Evolutionary conservation across 352 stramenopile genomes (phyloP).

Genomic region (Globisporangium middletonii): DNA sequence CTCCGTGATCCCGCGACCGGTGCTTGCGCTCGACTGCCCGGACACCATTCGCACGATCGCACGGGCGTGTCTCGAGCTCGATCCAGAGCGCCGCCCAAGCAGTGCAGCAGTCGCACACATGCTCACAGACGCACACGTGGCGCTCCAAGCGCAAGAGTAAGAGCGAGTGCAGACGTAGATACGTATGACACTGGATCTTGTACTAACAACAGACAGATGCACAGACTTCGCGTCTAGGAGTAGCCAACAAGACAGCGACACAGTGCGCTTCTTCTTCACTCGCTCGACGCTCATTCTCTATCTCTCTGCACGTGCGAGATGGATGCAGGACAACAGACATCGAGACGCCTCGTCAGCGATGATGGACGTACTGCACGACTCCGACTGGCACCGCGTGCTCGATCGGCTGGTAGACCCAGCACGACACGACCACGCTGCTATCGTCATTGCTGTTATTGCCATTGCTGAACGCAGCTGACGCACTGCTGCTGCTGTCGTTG

Average conservation of each 20-base stretch:
- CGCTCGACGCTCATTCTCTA: not conserved
- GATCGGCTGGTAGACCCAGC: slow-evolving; percentile 14
- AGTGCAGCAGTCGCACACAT: slow-evolving; percentile 70
- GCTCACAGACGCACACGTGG: slow-evolving; percentile 61
- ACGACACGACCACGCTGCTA: slow-evolving; percentile 6
- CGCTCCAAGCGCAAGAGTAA: slow-evolving; percentile 30
- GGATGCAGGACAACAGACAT: not conserved
- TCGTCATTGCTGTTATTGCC: no score
- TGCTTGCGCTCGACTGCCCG: slow-evolving; percentile 41
- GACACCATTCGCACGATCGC: slow-evolving; percentile 61
- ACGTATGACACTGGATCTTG: no score
- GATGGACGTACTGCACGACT: slow-evolving; percentile 7
- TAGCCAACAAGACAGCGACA: no score
- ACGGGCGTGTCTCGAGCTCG: slow-evolving; percentile 80
- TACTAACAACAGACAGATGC: no score
- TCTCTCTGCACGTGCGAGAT: not conserved
- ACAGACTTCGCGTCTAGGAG: no score
- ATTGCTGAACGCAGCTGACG: no score
- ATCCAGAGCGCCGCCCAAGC: slow-evolving; percentile 70
- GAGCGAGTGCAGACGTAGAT: no score
- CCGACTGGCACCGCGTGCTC: not conserved
- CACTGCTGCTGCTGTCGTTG: not conserved
- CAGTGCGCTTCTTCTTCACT: no score
- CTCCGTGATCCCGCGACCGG: slow-evolving; percentile 36
- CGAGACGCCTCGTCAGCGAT: not conserved